Percentiles rank a stretch among this genome's conserved stretches.
These are phyloP conservation scores for Xerocomus potaroensis DNA, from an alignment of 768 basidiomycete species.

Conservation along the genomic window DNA sequence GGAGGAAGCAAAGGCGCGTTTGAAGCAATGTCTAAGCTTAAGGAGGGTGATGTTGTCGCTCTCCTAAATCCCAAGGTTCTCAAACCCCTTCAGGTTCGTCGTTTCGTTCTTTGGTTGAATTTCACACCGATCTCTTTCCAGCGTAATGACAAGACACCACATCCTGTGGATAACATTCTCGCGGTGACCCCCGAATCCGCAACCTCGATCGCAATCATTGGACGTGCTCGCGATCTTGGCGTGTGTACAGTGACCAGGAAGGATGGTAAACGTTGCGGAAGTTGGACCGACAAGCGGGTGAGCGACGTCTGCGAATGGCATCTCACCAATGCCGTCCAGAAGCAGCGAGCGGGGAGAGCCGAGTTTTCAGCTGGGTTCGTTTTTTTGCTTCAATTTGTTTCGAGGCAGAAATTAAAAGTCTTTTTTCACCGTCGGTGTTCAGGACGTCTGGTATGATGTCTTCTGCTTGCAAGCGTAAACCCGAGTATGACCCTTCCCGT, in stretches of 20 bases:
- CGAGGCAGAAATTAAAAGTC: background rate
- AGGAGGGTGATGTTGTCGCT: conserved; percentile 87
- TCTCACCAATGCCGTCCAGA: conserved; percentile 74
- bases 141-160: conserved; percentile 48
- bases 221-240: conserved; percentile 82
- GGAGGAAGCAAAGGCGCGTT: conserved; percentile 94
- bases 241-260: conserved; percentile 73
- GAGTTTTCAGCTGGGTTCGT: conserved; percentile 84
- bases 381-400: background rate
- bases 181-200: conserved; percentile 84
- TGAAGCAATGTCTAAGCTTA: conserved; percentile 79
- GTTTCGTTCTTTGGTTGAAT: background rate
- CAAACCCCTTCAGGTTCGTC: conserved; percentile 76
- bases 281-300: conserved; percentile 90
- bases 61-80: conserved; percentile 84
- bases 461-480: conserved; percentile 44
- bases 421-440: background rate
- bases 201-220: conserved; percentile 77
- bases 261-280: conserved; percentile 77
- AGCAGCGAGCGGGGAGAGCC: conserved; percentile 67
- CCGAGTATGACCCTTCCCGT: conserved; percentile 61
- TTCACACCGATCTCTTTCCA: conserved; percentile 9
- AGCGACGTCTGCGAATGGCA: conserved; percentile 92
- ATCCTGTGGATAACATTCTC: conserved; percentile 77
- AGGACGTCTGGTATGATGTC: conserved; percentile 74